Conservation (phyloP, 1,284 basidiomycete species). For the Schizopora paradoxa region DNA sequence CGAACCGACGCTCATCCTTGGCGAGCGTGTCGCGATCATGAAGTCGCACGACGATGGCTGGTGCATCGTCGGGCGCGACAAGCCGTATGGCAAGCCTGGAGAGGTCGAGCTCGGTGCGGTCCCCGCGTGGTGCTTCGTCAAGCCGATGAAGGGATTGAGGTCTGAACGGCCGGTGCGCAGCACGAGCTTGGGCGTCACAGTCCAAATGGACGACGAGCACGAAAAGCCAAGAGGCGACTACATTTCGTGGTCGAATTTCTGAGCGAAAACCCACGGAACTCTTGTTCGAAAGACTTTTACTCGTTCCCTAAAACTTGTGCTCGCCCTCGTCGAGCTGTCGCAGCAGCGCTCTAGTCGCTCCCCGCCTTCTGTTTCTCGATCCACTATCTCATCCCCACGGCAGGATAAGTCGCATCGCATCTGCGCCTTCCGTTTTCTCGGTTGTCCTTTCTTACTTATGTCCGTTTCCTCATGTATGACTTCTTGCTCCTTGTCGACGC, state of each 20-base stretch:
- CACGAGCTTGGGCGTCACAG: slow-evolving; percentile 54
- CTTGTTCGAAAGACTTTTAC: too few relatives aligned
- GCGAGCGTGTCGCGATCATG: slow-evolving; percentile 55
- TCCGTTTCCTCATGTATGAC: too few relatives aligned
- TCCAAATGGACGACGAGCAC: slow-evolving; percentile 38
- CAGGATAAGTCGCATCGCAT: too few relatives aligned
- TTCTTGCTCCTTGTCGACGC: too few relatives aligned
- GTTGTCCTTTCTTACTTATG: too few relatives aligned
- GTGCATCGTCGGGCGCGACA: slow-evolving; percentile 62
- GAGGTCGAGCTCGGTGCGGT: slow-evolving; percentile 60
- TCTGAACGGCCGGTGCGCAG: slow-evolving; percentile 59
- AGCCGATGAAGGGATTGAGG: slow-evolving; percentile 50
- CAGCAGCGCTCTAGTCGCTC: too few relatives aligned
- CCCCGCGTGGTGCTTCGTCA: slow-evolving; percentile 68
- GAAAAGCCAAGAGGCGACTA: slow-evolving; percentile 37
- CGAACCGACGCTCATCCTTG: slow-evolving; percentile 52
- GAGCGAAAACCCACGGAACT: slow-evolving; percentile 11
- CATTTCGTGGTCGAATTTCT: slow-evolving; percentile 69
- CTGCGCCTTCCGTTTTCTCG: too few relatives aligned
- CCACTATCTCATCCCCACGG: too few relatives aligned
- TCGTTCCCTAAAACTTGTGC: too few relatives aligned
- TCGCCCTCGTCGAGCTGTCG: too few relatives aligned
- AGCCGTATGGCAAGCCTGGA: slow-evolving; percentile 25
- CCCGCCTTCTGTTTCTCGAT: too few relatives aligned
- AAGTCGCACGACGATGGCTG: slow-evolving; percentile 69